Conservation (phyloP, 2,329 filamentous ascomycete genomes). For the Aspergillus sp. region DNA sequence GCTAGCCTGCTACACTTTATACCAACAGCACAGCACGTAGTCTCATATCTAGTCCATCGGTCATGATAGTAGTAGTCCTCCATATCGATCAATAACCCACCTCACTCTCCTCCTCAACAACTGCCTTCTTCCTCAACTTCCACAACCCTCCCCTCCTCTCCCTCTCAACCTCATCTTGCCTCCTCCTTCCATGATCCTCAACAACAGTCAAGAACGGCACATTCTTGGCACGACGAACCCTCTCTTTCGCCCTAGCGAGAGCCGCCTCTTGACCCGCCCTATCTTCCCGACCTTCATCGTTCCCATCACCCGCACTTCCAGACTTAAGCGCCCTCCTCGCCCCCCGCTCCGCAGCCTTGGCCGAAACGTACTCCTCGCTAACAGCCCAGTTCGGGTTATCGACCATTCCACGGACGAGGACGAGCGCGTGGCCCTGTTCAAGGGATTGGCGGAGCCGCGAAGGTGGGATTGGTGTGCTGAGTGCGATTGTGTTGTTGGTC, state of each 20-base stretch:
- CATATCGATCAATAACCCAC: slow-evolving; percentile 32
- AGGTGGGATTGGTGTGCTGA: slow-evolving; percentile 54
- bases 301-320: slow-evolving; percentile 2
- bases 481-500: slow-evolving; percentile 45
- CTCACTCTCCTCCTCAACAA: slow-evolving; percentile 44
- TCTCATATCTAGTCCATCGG: no score
- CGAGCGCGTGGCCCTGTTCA: slow-evolving; percentile 44
- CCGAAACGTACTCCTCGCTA: slow-evolving; percentile 48
- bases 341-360: slow-evolving; percentile 41
- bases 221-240: slow-evolving; percentile 41
- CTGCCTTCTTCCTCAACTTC: slow-evolving; percentile 46
- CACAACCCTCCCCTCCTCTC: slow-evolving; percentile 37
- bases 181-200: slow-evolving; percentile 37
- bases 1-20: no score
- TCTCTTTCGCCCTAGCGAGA: slow-evolving; percentile 36
- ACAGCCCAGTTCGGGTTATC: slow-evolving; percentile 53
- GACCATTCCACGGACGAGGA: slow-evolving; percentile 53
- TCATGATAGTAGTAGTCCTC: background rate
- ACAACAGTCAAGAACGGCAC: slow-evolving; percentile 49
- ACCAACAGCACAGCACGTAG: no score
- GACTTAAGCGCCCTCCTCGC: slow-evolving; percentile 29
- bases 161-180: slow-evolving; percentile 32
- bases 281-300: background rate
- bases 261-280: slow-evolving; percentile 22
- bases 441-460: slow-evolving; percentile 35